These are phyloP conservation scores for Neostapfia colusana DNA, from an alignment of 176 grass and related monocot genomes.

Conservation along the genomic window DNA sequence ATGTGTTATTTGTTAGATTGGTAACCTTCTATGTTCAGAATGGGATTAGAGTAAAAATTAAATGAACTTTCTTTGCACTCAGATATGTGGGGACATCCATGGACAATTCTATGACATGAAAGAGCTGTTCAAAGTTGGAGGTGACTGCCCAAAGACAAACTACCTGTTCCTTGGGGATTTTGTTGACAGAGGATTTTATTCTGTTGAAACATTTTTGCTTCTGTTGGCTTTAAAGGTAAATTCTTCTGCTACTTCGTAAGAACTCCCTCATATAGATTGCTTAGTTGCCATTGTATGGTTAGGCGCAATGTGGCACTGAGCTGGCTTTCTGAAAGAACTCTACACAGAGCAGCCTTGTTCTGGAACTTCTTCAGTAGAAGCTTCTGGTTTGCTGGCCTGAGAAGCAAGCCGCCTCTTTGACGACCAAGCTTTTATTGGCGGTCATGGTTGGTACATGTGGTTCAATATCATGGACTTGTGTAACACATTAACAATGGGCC, in stretches of 20 bases:
- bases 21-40: conserved; percentile 12
- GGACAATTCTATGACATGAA: conserved; percentile 99
- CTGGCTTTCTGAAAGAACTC: background rate
- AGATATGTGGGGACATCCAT: conserved; percentile 99
- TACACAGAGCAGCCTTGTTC: background rate
- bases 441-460: background rate
- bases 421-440: background rate
- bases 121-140: conserved; percentile 98
- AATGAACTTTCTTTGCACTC: conserved; percentile 22
- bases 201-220: conserved; percentile 86
- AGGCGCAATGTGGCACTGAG: background rate
- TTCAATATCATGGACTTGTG: background rate
- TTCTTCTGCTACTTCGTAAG: background rate
- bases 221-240: conserved; percentile 96
- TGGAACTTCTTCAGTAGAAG: background rate
- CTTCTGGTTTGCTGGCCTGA: background rate
- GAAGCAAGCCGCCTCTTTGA: background rate
- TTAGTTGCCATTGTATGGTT: background rate
- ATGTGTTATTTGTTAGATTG: background rate
- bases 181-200: conserved; percentile 99
- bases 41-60: conserved; percentile 22
- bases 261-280: conserved; percentile 2
- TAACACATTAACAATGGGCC: background rate
- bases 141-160: conserved; percentile 98
- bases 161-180: conserved; percentile 99